These are phyloP conservation scores for Mycena capillaripes DNA, from an alignment of 768 basidiomycete species.

Conservation along the genomic window DNA sequence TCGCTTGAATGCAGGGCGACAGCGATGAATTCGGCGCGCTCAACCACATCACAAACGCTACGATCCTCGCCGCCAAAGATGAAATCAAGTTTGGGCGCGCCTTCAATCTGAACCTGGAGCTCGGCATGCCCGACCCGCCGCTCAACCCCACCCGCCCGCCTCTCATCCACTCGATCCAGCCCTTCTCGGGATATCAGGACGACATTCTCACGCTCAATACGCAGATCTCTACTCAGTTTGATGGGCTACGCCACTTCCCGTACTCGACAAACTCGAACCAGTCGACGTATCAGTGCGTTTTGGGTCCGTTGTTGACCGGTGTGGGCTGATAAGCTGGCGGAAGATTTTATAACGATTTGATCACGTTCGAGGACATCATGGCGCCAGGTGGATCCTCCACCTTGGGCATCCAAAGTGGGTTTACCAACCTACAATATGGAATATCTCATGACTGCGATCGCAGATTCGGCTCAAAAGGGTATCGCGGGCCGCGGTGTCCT, in stretches of 20 bases:
- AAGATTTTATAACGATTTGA: slow-evolving; percentile 33
- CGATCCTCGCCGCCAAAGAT: slow-evolving; percentile 23
- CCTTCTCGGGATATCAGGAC: slow-evolving; percentile 19
- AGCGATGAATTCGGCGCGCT: slow-evolving; percentile 28
- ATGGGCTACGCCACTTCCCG: slow-evolving; percentile 30
- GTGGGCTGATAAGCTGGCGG: neutral
- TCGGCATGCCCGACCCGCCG: slow-evolving; percentile 28
- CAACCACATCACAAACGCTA: slow-evolving; percentile 29
- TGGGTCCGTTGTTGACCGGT: rapidly evolving
- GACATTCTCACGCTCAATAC: slow-evolving; percentile 33
- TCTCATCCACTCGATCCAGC: slow-evolving; percentile 19
- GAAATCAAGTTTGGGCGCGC: slow-evolving; percentile 21
- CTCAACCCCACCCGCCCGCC: slow-evolving; percentile 2
- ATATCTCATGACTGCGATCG: too few species aligned
- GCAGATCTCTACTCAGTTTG: slow-evolving; percentile 28
- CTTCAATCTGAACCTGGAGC: slow-evolving; percentile 23
- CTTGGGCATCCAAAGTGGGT: slow-evolving; percentile 33
- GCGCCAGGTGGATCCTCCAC: slow-evolving; percentile 9
- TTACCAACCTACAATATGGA: neutral
- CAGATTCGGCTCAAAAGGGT: slow-evolving; percentile 28
- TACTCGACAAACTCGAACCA: slow-evolving; percentile 14
- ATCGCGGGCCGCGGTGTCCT: slow-evolving; percentile 16
- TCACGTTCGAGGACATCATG: slow-evolving; percentile 26
- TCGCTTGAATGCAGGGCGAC: neutral
- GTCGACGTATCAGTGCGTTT: slow-evolving; percentile 17